Percentiles rank a stretch among this genome's conserved stretches.
These are phyloP conservation scores for Pseudomonodictys pantanalensis DNA, from an alignment of 495 filamentous ascomycete species.

Conservation along the genomic window DNA sequence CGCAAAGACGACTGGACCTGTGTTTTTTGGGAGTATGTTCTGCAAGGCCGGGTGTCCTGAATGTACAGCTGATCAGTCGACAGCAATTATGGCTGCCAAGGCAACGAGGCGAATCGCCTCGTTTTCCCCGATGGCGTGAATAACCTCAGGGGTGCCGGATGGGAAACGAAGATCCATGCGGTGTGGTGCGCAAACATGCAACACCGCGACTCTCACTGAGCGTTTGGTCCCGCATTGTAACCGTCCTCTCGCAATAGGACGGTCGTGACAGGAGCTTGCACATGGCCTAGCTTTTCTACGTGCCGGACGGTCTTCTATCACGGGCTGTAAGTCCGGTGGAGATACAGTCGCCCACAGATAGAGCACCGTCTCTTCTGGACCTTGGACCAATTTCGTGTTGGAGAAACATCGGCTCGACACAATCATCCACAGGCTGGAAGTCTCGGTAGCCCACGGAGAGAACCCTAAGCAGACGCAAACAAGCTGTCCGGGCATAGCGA, in stretches of 20 bases:
- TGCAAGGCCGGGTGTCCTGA: not conserved
- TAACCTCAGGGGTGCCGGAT: not conserved
- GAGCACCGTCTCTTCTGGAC: too few species aligned
- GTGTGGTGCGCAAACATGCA: conserved; percentile 4
- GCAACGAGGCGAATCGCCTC: not conserved
- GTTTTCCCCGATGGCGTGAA: conserved; percentile 17
- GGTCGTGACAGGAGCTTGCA: too few species aligned
- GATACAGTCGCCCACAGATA: too few species aligned
- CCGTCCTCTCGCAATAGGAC: not conserved
- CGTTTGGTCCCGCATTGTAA: not conserved
- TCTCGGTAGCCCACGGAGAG: too few species aligned
- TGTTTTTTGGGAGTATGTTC: conserved; percentile 19
- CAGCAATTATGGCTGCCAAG: conserved; percentile 12
- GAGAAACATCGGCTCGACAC: too few species aligned
- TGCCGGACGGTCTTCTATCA: too few species aligned
- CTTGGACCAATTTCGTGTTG: too few species aligned
- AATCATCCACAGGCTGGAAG: too few species aligned
- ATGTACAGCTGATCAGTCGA: not conserved
- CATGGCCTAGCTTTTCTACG: too few species aligned
- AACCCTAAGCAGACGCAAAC: too few species aligned
- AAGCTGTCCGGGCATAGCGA: too few species aligned
- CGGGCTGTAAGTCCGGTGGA: too few species aligned
- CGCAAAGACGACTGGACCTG: conserved; percentile 19
- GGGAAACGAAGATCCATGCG: conserved; percentile 14
- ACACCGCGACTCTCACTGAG: not conserved